Evolutionary conservation across 176 grass and related monocot species (phyloP), one percentile per base, ranked within the genome.

Genomic region (Echinochloa phyllopogon): DNA sequence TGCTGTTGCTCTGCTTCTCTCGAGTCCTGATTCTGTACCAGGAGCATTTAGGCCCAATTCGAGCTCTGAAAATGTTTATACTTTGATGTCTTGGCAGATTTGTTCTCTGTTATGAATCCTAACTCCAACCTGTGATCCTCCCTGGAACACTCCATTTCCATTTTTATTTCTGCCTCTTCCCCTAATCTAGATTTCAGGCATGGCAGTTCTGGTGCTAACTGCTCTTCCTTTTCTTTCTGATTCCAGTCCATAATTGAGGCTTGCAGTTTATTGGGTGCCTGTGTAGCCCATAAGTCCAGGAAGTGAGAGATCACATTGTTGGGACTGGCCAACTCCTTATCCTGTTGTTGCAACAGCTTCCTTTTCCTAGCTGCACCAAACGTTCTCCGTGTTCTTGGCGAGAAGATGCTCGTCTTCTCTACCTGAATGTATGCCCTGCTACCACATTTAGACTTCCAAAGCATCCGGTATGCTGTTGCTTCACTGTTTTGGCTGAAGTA

Each of bases 401-500:
- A 29, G 2, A 24, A 2, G 25, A 33, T 36, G 2, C 3, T 29
- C 48, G 41, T 4, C 24, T 64, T 48, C 41, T 29, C 21, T 29
- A 48, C 8, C 3, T 36, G 15, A 64, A 78, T 27, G 24, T 78
- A 48, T 18, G 39, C 40, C 18, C 2, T 38, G n/a, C 2, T 38
- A 13, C 40, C 75, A 77, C 62, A 56, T 16, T 77, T 77, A 14
- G 75, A 78, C 23, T 27, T 78, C 76, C 76, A 78, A 63, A 78
- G 15, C 57, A 64, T 47, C 29, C 48, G 57, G 60, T 78, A 48
- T 1, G 18, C 2, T 33, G 41, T 36, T 2, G 15, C 58, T 48
- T 61, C 23, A 0, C 2, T 18, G 16, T 77, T 77, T 12, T 45
- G 21, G 6, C 2, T 1, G n/a, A 77, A 44, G 13, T 14, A 43